Base-by-base conservation (phyloP, 2,329 filamentous ascomycete genomes). In the Canariomyces notabilis region DNA sequence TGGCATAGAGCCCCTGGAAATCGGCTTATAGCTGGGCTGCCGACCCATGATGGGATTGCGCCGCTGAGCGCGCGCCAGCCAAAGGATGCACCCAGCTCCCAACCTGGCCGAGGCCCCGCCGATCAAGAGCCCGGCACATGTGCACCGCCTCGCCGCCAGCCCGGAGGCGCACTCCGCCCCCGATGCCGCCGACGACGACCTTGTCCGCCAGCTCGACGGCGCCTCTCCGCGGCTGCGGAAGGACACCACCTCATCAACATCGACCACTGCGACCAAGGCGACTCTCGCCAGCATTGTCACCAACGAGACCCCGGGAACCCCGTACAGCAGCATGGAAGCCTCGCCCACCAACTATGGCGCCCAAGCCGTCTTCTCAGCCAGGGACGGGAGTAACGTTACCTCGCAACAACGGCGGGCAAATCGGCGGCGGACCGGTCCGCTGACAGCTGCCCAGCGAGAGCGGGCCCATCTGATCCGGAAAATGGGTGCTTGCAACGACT, bases 381-480 rank as follows among this genome's bases (percentile, higher is more conserved):
- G 73, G 63, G 76, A 79, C 69, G 75, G 74, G 51, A 66, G 69
- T 62, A 74, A 77, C 62, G 65, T 74, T 60, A 70, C 69, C 65
- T 71, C 72, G 59, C 70, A 67, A 59, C 74, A 67, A 59, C 74
- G 75, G 56, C 74, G 76, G 57, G 68, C 75, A 52, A 80, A 74
- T 59, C 73, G 77, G 58, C 72, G 77, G 62, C 74, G 77, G 46
- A 80, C 77, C 51, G 77, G 77, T 34, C 77, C 77, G 51, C 66
- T 81, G 52, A 79, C 76, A 23, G 71, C 76, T 44, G 69, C 75
- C 51, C 78, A 79, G 57, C 71, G 77, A 60, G 75, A 80, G 55
- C 76, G 76, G 60, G 77, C 77, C 37, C 77, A 77, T 37, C 61
- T 81, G 47, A 80, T 81, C 51, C 67, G 77, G 56, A 80, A 80